Evolutionary conservation across 192 early-diverging fungal genomes (phyloP), one percentile per base, ranked within the genome.

Genomic region (Coemansia sp.): DNA sequence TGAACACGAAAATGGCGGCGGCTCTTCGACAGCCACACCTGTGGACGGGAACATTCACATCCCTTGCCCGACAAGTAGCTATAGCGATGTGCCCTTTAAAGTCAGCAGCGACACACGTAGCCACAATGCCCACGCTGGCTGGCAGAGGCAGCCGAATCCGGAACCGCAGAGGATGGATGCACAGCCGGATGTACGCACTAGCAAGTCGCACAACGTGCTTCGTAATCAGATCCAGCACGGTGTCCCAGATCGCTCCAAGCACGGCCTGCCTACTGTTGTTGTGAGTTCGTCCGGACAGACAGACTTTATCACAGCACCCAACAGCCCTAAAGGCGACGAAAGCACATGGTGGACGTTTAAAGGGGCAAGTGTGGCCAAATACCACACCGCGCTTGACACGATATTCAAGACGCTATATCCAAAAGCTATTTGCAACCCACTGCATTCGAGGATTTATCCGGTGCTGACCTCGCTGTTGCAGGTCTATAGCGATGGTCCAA

Each of bases 401-500:
- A 57, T 67, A 1, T 64, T 64, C 58, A 70, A 64, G 21, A 34
- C 61, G 33, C 31, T 74, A 15, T 79, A 64, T 23, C 77, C 77
- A 13, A 55, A 60, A 20, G 21, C 43, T 2, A 63, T 80, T 5
- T 72, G 72, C 58, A 35, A 39, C 20, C 63, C 70, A 2, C 49
- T 80, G 18, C 72, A 69, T 43, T 63, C 72, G 30, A 62, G 34
- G 23, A 48, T 75, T 21, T 80, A 80, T 45, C 72, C 78, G 3
- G 78, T 75, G 8, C 63, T 80, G 20, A 68, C 61, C 51, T 64
- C 78, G 23, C 63, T 80, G 40, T 33, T 75, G 20, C 72, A 80
- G 68, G 43, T 63, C 6, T 80, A 80, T 46, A 64, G 78, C 66
- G 78, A 80, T 42, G 78, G 78, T 2, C 78, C 78, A 33, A 72